Base-by-base conservation (phyloP, 2,329 filamentous ascomycete species). In the Apiospora phragmitis region DNA sequence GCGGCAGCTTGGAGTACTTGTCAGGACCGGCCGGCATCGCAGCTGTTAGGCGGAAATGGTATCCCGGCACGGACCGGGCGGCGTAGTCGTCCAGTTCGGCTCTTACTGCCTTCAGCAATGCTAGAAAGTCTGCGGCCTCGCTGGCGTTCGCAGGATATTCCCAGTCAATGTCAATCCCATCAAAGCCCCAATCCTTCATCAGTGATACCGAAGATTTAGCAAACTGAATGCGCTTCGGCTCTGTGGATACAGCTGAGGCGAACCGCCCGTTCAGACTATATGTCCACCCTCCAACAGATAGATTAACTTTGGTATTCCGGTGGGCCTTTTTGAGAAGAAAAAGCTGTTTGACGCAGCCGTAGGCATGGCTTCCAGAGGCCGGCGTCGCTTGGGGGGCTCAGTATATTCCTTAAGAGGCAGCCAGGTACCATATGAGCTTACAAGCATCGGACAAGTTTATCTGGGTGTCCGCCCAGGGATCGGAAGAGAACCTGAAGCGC, bases 241-340 rank as follows among this genome's bases (percentile, higher is more conserved):
- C 84, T 24, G 89, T 89, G 0, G 89, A 89, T 0, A 91, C 88
- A 7, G 83, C 82, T 0, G 89, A 85, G 32, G 59, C 59, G 77
- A 95, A 94, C 75, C 93, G 92, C 68, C 87, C 81, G 41, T 65
- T 65, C 41, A 41, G 62, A 5, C 91, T 93, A 79, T 93, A 94
- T 0, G 90, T 93, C 90, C 91, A 96, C 21, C 94, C 94, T 49
- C 94, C 94, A 71, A 97, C 92, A 42, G 91, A 94, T 11, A 96
- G 86, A 24, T 96, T 82, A 1, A 92, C 86, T 81, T 97, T 97
- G 70, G 97, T 81, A 68, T 93, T 89, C 29, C 93, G 89, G 79
- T 97, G 89, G 74, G 86, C 83, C 81, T 94, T 91, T 85, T 97
- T 97, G 68, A 93, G 86, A 0, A 93, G 81, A 79, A 88, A 93